A percentile compares a stretch with the other conserved stretches of the same genome.
phyloP scores from a whole-genome alignment of 1,284 basidiomycete species.

The Prillingera fragicola region DNA sequence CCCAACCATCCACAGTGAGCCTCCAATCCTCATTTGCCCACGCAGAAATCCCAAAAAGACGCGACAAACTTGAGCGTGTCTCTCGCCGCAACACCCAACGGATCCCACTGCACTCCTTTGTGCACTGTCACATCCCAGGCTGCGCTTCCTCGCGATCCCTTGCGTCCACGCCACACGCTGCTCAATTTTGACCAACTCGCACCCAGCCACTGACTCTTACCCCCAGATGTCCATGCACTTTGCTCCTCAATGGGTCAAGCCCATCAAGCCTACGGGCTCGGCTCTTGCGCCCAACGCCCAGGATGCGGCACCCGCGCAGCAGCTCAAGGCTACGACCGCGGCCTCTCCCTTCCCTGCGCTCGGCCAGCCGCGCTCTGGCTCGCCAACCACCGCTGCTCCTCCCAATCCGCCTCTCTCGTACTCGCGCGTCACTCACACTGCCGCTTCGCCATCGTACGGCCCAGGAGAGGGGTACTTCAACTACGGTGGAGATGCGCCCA shows the following conservation, averaged over 20 bases:
- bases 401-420: conserved; percentile 56
- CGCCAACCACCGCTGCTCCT: conserved; percentile 25
- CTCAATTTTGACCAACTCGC: not conserved
- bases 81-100: too few species aligned
- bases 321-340: conserved; percentile 6
- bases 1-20: too few species aligned
- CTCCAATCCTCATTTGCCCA: too few species aligned
- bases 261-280: conserved; percentile 44
- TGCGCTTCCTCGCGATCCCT: too few species aligned
- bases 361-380: conserved; percentile 25
- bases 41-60: too few species aligned
- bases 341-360: conserved; percentile 41
- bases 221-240: conserved; percentile 46
- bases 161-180: not conserved
- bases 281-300: conserved; percentile 26
- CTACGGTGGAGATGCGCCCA: conserved; percentile 52
- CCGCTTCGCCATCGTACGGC: conserved; percentile 50
- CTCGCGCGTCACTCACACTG: conserved; percentile 52
- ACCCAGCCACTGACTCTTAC: not conserved
- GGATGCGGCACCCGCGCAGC: conserved; percentile 1
- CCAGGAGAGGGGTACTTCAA: conserved; percentile 54
- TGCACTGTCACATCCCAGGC: too few species aligned
- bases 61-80: too few species aligned
- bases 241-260: conserved; percentile 47
- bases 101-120: too few species aligned